Percentiles rank a stretch among this genome's conserved stretches.
phyloP scores from a whole-genome alignment of 2,329 filamentous ascomycete species.

The Metarhizium album region DNA sequence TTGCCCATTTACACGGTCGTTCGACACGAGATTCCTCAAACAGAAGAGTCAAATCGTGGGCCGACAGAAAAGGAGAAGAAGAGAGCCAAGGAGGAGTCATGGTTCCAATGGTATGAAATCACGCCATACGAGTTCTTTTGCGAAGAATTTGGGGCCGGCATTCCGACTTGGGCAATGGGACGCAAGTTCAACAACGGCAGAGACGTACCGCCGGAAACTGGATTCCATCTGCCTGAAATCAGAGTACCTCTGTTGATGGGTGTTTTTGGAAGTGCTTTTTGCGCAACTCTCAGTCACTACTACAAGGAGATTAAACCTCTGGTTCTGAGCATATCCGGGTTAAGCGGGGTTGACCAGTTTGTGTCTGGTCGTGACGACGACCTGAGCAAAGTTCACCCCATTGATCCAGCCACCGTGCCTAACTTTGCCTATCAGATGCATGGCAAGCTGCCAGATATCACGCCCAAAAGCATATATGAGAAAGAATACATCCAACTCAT shows the following conservation, averaged over 20 bases:
- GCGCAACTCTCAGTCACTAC: conserved; percentile 89
- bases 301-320: conserved; percentile 88
- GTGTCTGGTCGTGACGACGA: conserved; percentile 77
- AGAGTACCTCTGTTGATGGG: conserved; percentile 78
- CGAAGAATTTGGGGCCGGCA: conserved; percentile 82
- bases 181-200: conserved; percentile 65
- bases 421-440: conserved; percentile 83
- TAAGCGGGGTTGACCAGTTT: conserved; percentile 67
- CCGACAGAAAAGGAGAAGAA: conserved; percentile 26
- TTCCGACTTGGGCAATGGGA: conserved; percentile 89
- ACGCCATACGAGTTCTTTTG: conserved; percentile 94
- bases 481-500: conserved; percentile 69
- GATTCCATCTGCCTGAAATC: conserved; percentile 69
- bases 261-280: conserved; percentile 95
- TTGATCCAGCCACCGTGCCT: conserved; percentile 81
- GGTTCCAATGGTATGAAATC: conserved; percentile 98
- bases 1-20: conserved; percentile 94
- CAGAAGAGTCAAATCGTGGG: conserved; percentile 29
- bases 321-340: conserved; percentile 62
- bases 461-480: conserved; percentile 65
- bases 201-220: conserved; percentile 41
- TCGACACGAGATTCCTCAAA: conserved; percentile 76
- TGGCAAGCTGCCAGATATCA: conserved; percentile 59
- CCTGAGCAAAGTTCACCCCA: conserved; percentile 83
- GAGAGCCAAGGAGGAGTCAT: conserved; percentile 55